Percentiles rank a stretch among this genome's conserved stretches.
Conservation (phyloP, 345 rosid species). For the Eucalyptus caleyi region DNA sequence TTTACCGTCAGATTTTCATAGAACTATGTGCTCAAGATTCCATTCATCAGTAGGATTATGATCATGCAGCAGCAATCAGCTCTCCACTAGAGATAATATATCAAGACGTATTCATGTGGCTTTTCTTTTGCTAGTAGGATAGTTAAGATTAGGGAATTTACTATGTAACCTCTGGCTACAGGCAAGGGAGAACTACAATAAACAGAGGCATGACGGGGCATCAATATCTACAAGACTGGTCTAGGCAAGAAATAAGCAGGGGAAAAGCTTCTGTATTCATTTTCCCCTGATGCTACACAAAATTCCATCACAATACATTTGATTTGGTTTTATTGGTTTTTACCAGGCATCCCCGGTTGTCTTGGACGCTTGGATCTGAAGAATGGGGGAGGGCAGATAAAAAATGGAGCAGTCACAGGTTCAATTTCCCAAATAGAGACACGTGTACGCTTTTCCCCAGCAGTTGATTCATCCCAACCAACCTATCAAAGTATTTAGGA, state of each 20-base stretch:
- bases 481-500: slow-evolving; percentile 27
- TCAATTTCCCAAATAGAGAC: slow-evolving; percentile 97
- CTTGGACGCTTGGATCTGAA: slow-evolving; percentile 74
- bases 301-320: background rate
- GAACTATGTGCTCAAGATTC: background rate
- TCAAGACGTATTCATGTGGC: background rate
- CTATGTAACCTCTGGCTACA: background rate
- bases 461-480: slow-evolving; percentile 98
- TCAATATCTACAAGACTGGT: background rate
- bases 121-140: background rate
- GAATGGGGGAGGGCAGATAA: slow-evolving; percentile 87
- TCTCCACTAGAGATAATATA: background rate
- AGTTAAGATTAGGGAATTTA: background rate
- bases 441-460: slow-evolving; percentile 74
- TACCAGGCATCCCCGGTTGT: slow-evolving; percentile 81
- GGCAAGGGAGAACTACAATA: background rate
- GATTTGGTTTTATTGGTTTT: background rate
- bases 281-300: background rate
- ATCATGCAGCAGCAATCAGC: background rate
- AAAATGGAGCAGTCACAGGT: slow-evolving; percentile 89
- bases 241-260: background rate
- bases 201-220: background rate
- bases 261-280: background rate
- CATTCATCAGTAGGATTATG: background rate
- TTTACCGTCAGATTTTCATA: background rate